Evolutionary conservation across 768 basidiomycete species (phyloP).

Genomic region (Kwoniella sp.): DNA sequence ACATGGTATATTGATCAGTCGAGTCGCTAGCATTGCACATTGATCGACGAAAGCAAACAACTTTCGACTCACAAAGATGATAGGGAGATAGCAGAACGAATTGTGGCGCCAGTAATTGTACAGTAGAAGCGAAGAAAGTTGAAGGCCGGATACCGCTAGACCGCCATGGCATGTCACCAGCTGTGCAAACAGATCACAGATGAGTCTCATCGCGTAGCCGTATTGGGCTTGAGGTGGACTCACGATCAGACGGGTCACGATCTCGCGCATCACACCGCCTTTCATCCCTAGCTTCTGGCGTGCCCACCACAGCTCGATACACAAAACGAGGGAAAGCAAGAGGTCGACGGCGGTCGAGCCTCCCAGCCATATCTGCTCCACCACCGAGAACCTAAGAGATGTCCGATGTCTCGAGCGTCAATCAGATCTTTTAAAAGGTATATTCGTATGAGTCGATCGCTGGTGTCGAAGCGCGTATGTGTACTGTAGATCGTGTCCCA

Average conservation of each 20-base stretch:
- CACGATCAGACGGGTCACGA: slow-evolving; percentile 39
- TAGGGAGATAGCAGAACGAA: slow-evolving; percentile 38
- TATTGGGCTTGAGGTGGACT: background rate
- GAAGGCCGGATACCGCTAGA: slow-evolving; percentile 31
- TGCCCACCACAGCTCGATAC: slow-evolving; percentile 43
- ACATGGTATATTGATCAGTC: slow-evolving; percentile 1
- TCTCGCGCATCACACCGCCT: slow-evolving; percentile 33
- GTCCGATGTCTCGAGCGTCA: background rate
- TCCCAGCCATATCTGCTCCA: slow-evolving; percentile 25
- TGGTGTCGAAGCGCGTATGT: background rate
- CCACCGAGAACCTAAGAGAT: slow-evolving; percentile 14
- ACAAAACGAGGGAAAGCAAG: slow-evolving; percentile 25
- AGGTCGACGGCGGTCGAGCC: slow-evolving; percentile 32
- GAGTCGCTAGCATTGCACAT: background rate
- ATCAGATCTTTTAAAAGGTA: no score
- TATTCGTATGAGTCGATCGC: background rate
- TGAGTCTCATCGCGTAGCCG: background rate
- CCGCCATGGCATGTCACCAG: slow-evolving; percentile 44
- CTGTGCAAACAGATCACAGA: slow-evolving; percentile 16
- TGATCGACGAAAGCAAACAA: background rate
- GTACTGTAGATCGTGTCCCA: background rate
- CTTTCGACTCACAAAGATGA: slow-evolving; percentile 27
- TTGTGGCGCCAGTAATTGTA: slow-evolving; percentile 15
- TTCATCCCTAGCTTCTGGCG: slow-evolving; percentile 27
- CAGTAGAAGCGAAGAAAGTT: slow-evolving; percentile 30